Percentiles rank a stretch among this genome's conserved stretches.
Conservation (phyloP, 2,329 filamentous ascomycete genomes). For the Coniochaeta pulveracea region DNA sequence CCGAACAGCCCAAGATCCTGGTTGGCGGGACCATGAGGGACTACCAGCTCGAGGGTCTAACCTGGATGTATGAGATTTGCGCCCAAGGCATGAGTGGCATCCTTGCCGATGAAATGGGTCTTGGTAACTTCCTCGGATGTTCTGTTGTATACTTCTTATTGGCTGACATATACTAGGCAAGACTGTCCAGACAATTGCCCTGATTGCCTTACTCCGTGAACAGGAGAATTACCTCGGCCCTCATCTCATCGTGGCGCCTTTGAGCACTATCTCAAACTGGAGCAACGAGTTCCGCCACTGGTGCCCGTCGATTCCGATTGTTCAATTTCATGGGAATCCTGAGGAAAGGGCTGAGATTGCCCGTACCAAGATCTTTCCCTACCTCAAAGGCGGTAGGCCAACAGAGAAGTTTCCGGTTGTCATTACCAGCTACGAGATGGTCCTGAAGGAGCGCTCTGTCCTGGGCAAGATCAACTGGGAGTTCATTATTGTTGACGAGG, state of each 20-base stretch:
- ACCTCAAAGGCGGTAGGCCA: conserved; percentile 50
- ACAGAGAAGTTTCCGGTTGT: conserved; percentile 73
- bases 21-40: conserved; percentile 83
- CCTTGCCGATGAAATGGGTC: conserved; percentile 86
- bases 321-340: conserved; percentile 84
- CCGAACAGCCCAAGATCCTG: conserved; percentile 75
- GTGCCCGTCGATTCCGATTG: conserved; percentile 78
- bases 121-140: no score
- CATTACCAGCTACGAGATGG: conserved; percentile 93
- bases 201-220: conserved; percentile 79
- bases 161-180: conserved; percentile 45
- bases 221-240: conserved; percentile 75
- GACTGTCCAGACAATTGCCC: conserved; percentile 80
- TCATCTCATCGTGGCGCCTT: conserved; percentile 78
- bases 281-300: conserved; percentile 86
- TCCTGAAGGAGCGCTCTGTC: conserved; percentile 76
- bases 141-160: conserved; percentile 10
- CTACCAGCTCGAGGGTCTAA: conserved; percentile 88
- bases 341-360: conserved; percentile 68
- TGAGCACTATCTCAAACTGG: conserved; percentile 94
- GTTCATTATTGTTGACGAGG: conserved; percentile 97
- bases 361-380: conserved; percentile 54
- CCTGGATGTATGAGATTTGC: conserved; percentile 83
- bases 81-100: conserved; percentile 83
- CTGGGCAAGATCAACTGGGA: conserved; percentile 85